Base-by-base conservation (phyloP, 768 basidiomycete species). In the Pisolithus albus region DNA sequence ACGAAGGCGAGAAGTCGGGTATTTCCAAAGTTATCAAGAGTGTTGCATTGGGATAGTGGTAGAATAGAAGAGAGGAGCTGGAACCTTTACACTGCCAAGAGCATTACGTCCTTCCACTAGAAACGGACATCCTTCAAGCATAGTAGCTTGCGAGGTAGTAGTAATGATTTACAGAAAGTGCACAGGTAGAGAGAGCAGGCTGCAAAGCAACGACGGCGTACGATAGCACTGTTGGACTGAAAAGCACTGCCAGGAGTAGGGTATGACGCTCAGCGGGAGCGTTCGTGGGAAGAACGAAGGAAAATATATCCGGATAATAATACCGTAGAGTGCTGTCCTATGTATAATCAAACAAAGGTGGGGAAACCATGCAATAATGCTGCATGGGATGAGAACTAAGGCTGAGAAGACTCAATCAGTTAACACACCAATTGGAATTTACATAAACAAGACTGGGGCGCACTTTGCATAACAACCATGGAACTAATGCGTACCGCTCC, bases 1-100 rank as follows among this genome's bases (percentile, higher is more conserved):
- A 98, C 72, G 82, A 80, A 32, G 96, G 96, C 64, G 96, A 99
- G 72, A 83, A 79, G 70, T 86, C 88, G 51, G 95, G 95, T 77
- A 95, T 96, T 64, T 85, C 84, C 56, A 90, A 84, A 62, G 87
- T 92, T 36, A 76, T 92, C 72, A 95, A 95, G 75, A 86, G 88
- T 68, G 76, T 90, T 56, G 82, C 79, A 56, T 72, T 96, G 65
- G 76, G 75, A 54, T 83, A 28, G 58, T 30, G 44, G 24, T 23
- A 38, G 51, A 52, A 44, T 26, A 39, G 32, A 47, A 36, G 28
- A 26, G 26, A 7, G 30, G 21, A 30, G 37, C 30, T 24, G 21
- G 23, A 24, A 51, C 40, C 23, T 42, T 52, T 53, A 30, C 30
- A 9, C 30, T 44, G 40, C 44, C 42, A 28, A 6, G 28, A 37